These are phyloP conservation scores for Xylaria cubensis DNA, from an alignment of 495 filamentous ascomycete genomes.

Conservation along the genomic window DNA sequence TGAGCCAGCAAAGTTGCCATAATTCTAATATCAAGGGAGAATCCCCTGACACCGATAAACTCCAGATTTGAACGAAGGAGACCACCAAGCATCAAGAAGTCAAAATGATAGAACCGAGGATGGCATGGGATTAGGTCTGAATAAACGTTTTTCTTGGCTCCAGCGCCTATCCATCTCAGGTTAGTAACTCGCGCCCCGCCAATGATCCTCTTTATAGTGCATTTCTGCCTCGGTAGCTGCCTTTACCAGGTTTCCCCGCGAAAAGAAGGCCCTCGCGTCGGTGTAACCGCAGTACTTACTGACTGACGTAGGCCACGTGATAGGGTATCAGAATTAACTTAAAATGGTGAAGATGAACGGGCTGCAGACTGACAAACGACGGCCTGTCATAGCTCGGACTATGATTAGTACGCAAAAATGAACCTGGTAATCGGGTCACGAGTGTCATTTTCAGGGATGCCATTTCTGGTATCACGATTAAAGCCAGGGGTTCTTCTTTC, in stretches of 20 bases:
- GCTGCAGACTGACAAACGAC: background rate
- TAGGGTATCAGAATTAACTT: background rate
- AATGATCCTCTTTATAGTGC: background rate
- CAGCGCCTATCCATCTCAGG: background rate
- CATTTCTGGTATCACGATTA: background rate
- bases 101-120: background rate
- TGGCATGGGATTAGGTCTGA: background rate
- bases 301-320: background rate
- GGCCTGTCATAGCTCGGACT: background rate
- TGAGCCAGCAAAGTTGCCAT: background rate
- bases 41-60: background rate
- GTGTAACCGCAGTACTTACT: background rate
- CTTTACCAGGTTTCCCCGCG: background rate
- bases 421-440: constrained; percentile 13
- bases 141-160: background rate
- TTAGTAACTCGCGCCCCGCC: background rate
- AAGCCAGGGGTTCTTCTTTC: background rate
- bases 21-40: background rate
- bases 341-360: background rate
- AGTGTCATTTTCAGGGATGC: background rate
- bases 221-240: background rate
- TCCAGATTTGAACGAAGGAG: background rate
- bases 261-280: background rate
- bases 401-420: constrained; percentile 5
- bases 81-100: background rate